These are phyloP conservation scores for Ophiostoma novo-ulmi DNA, from an alignment of 2,329 filamentous ascomycete genomes.

Conservation along the genomic window DNA sequence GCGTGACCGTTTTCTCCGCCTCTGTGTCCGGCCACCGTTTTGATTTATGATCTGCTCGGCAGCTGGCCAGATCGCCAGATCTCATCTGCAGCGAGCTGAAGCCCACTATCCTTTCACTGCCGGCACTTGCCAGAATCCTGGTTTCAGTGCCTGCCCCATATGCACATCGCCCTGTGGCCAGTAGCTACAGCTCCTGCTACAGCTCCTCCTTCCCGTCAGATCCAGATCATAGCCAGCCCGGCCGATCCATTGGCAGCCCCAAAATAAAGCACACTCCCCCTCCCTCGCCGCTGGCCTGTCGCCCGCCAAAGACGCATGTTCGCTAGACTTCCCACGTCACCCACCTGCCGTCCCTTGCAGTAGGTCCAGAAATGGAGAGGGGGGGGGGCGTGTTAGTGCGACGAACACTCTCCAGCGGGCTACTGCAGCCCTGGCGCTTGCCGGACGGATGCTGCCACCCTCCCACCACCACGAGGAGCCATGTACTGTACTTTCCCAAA, in stretches of 20 bases:
- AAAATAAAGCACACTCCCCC: conserved; percentile 25
- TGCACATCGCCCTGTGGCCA: conserved; percentile 16
- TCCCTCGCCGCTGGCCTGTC: conserved; percentile 23
- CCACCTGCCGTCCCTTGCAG: conserved; percentile 26
- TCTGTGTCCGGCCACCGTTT: conserved; percentile 21
- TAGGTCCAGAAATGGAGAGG: conserved; percentile 15
- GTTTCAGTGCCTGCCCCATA: conserved; percentile 20
- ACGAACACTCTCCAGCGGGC: conserved; percentile 17
- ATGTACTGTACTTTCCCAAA: conserved; percentile 42
- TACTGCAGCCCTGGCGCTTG: conserved; percentile 34
- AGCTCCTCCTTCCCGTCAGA: not conserved
- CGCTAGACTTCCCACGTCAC: conserved; percentile 10
- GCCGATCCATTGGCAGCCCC: conserved; percentile 12
- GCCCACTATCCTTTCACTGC: conserved; percentile 3
- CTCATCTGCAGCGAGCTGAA: not conserved
- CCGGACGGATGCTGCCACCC: conserved; percentile 27
- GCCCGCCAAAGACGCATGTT: conserved; percentile 10
- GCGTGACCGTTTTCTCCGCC: conserved; percentile 19
- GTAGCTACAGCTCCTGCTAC: not conserved
- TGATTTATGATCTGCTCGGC: conserved; percentile 11
- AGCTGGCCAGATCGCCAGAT: conserved; percentile 10
- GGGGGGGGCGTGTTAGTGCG: conserved; percentile 24
- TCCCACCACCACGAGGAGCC: conserved; percentile 20
- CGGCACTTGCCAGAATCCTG: not conserved
- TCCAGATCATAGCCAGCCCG: conserved; percentile 10